Conservation (phyloP, 1,284 basidiomycete species). For the Ustilago cynodontis region DNA sequence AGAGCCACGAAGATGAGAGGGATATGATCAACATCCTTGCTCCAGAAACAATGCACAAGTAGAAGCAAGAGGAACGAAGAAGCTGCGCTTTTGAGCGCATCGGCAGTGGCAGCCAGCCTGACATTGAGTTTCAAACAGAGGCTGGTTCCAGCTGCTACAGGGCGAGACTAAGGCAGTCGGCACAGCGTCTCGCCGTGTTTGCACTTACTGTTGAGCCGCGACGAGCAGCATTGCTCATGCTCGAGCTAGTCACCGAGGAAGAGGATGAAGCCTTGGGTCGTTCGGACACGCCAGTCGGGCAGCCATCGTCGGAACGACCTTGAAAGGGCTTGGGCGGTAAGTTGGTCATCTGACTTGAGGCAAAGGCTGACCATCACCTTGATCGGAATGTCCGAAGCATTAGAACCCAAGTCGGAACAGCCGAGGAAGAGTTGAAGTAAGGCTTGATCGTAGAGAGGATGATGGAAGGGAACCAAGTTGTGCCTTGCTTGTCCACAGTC, state of each 20-base stretch:
- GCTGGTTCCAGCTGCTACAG: slow-evolving; percentile 7
- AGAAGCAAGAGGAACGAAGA: background rate
- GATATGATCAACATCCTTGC: slow-evolving; percentile 26
- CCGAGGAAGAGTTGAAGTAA: background rate
- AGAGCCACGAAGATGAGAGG: slow-evolving; percentile 5
- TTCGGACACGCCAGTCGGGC: too few species aligned
- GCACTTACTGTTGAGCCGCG: slow-evolving; percentile 38
- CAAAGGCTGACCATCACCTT: background rate
- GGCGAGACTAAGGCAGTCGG: slow-evolving; percentile 6
- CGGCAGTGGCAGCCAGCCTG: background rate
- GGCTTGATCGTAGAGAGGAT: too few species aligned
- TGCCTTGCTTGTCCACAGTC: too few species aligned
- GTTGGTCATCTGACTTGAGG: slow-evolving; percentile 12
- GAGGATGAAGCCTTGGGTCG: too few species aligned
- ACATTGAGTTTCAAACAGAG: background rate
- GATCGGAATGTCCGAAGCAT: slow-evolving; percentile 4
- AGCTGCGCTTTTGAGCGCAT: background rate
- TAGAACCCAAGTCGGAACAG: background rate
- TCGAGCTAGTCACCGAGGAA: too few species aligned
- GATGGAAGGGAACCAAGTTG: background rate
- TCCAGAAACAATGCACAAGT: background rate
- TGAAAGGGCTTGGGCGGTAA: slow-evolving; percentile 1
- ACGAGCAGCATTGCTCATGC: background rate
- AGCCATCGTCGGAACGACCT: background rate
- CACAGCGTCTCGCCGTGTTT: slow-evolving; percentile 11